Base-by-base conservation (phyloP, 495 filamentous ascomycete genomes). In the Apiosordaria backusii region DNA sequence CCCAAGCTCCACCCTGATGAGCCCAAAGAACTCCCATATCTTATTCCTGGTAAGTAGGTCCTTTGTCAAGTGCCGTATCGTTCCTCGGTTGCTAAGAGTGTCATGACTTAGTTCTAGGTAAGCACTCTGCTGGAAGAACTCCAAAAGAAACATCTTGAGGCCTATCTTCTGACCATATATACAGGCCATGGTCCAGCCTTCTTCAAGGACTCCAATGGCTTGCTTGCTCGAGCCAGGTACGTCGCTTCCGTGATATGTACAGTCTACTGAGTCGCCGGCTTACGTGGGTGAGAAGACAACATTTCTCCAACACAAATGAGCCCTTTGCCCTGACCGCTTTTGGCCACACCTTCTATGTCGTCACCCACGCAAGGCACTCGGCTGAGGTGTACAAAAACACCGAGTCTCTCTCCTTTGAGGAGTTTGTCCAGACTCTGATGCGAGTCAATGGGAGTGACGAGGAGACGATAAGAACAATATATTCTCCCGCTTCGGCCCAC, bases 1-100 rank as follows among this genome's bases (percentile, higher is more conserved):
- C 71, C 71, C 10, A 35, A n/a, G 45, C 59, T 76, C 24, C 59
- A 70, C 54, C 65, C 74, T 22, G 57, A 70, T 35, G 71, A 75
- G n/a, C 71, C 74, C 16, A 74, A 70, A 53, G 67, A 75, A 61
- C 45, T 73, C 18, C 74, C 74, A 6, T 76, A 76, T 26, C 67
- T 70, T 68, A 68, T 76, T 57, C 74, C 74, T 4, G 16, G 66
- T 68, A 65, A 57, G n/a, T n/a, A 50, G 2, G 23, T 58, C 7
- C 35, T 45, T 26, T 65, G 21, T 26, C 57, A 22, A 26, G 63
- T 58, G n/a, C n/a, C n/a, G n/a, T n/a, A n/a, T n/a, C n/a, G n/a
- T n/a, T n/a, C n/a, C n/a, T n/a, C n/a, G n/a, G n/a, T 50, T 16
- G 40, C 40, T 50, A 50, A 50, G 7, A 50, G 6, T 50, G 40